Base-by-base conservation (phyloP, 2,329 filamentous ascomycete genomes). In the Hymenoscyphus occultus region DNA sequence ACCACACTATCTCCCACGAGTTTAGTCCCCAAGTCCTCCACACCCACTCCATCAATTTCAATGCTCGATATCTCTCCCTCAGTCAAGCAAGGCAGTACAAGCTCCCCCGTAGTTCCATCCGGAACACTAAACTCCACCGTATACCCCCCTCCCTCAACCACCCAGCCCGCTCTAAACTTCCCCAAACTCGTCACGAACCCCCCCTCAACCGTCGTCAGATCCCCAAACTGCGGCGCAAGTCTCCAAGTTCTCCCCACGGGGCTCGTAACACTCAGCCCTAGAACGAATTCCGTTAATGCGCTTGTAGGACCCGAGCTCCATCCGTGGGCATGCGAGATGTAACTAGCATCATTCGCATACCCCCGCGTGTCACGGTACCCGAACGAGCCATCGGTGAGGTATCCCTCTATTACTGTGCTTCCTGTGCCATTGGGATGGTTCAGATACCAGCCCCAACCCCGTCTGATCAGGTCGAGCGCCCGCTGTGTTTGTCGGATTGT, bases 391-490 rank as follows among this genome's bases (percentile, higher is more conserved):
- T 87, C 79, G 0, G 73, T 73, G 1, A 85, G 77, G 67, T 85
- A 87, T 0, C 85, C 86, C 72, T 88, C 86, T 35, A 87, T 80
- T 6, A 86, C 80, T 0, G 86, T 87, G 45, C 80, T 83, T 66
- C 82, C 77, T 0, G 84, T 86, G 6, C 84, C 84, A 68, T 85
- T 83, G 0, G 80, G 78, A 62, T 87, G 81, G 66, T 81, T 78
- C 14, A 86, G 75, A 70, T 87, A 87, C 84, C 84, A 87, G 3
- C 86, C 86, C 85, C 86, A 88, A 61, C 77, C 80, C n/a, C 77
- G 76, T 16, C 84, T 81, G 51, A 88, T 82, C 12, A 88, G 78
- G 5, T 83, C 79, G 0, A 88, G 76, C 0, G 85, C 84, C 51
- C 84, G 80, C 4, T 16, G 9, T 12, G 56, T 57, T n/a, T 80